phyloP scores from a whole-genome alignment of 2,329 filamentous ascomycete species.

The Ophiostoma tasmaniense region DNA sequence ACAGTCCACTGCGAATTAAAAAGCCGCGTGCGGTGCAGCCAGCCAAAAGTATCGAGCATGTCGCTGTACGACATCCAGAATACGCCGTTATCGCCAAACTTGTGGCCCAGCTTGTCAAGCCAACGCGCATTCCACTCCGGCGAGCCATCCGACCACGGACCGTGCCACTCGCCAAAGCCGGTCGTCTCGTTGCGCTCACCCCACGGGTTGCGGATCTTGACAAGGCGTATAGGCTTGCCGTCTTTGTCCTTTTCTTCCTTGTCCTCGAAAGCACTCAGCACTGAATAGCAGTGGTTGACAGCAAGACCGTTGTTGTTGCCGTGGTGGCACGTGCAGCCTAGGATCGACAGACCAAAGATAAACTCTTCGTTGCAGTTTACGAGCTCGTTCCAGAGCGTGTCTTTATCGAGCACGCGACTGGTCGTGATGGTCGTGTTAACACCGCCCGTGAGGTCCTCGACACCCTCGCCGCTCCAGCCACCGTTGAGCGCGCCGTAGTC shows the following conservation, averaged over 20 bases:
- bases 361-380: constrained; percentile 54
- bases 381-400: constrained; percentile 62
- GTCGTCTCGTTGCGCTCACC: constrained; percentile 40
- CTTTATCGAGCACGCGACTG: constrained; percentile 54
- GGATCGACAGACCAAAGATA: constrained; percentile 41
- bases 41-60: constrained; percentile 37
- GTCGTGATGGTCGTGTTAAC: constrained; percentile 48
- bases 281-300: constrained; percentile 42
- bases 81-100: constrained; percentile 58
- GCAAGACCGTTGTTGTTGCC: constrained; percentile 21
- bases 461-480: constrained; percentile 49
- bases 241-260: constrained; percentile 34
- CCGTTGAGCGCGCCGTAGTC: constrained; percentile 62
- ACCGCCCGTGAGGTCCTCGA: constrained; percentile 46
- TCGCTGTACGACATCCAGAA: constrained; percentile 41
- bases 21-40: constrained; percentile 37
- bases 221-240: constrained; percentile 32
- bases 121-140: constrained; percentile 67
- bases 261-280: constrained; percentile 40
- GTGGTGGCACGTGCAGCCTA: constrained; percentile 19
- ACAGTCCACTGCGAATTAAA: constrained; percentile 40
- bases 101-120: constrained; percentile 57
- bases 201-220: constrained; percentile 58
- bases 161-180: constrained; percentile 54
- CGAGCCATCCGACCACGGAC: constrained; percentile 64